Evolutionary conservation across 495 filamentous ascomycete species (phyloP).

Genomic region (Xylaria flabelliformis): DNA sequence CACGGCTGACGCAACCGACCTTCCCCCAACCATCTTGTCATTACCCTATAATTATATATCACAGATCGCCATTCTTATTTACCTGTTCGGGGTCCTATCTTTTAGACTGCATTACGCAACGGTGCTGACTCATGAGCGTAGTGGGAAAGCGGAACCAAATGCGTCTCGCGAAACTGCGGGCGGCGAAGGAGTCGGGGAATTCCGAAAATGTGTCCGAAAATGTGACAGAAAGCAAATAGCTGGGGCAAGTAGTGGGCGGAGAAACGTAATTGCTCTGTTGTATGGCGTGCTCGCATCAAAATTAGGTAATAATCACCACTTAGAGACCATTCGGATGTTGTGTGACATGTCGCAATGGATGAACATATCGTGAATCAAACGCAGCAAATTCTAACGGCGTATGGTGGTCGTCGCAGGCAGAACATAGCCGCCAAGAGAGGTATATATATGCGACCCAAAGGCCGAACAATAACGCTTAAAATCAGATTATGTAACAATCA

Average conservation of each 20-base stretch:
- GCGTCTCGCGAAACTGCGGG: constrained; percentile 62
- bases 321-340: not conserved
- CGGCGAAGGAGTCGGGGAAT: constrained; percentile 32
- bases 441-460: constrained; percentile 18
- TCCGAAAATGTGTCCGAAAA: not conserved
- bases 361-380: not conserved
- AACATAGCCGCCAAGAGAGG: constrained; percentile 12
- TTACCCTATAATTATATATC: not conserved
- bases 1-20: not conserved
- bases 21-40: not conserved
- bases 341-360: not conserved
- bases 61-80: not conserved
- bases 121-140: constrained; percentile 2
- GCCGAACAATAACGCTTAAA: constrained; percentile 15
- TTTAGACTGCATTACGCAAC: not conserved
- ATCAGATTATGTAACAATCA: constrained; percentile 13
- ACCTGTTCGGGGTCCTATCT: not conserved
- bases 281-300: not conserved
- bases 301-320: not conserved
- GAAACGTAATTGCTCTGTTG: not conserved
- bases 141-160: constrained; percentile 69
- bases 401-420: constrained; percentile 18
- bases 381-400: not conserved
- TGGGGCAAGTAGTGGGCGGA: not conserved
- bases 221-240: not conserved